A percentile compares a stretch with the other conserved stretches of the same genome.
Evolutionary conservation across 805 yeast genomes (phyloP).

Genomic region (Saccharomycopsis amapae): DNA sequence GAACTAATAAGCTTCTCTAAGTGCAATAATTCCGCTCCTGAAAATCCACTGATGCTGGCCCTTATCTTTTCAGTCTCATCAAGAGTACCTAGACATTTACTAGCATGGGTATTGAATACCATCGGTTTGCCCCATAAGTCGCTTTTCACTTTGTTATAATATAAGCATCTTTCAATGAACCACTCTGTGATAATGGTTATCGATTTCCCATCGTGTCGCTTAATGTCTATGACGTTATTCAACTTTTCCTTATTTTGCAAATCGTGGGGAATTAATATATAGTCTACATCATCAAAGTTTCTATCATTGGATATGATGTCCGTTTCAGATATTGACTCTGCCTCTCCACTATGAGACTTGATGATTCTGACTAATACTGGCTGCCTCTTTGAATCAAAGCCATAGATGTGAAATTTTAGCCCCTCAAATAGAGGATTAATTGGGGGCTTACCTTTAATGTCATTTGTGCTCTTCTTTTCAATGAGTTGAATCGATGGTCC

Average conservation of each 20-base stretch:
- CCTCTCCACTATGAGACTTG: slow-evolving; percentile 21
- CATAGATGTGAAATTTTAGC: slow-evolving; percentile 3
- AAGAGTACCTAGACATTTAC: slow-evolving; percentile 1
- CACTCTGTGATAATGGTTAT: slow-evolving; percentile 59
- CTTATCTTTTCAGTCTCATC: slow-evolving; percentile 26
- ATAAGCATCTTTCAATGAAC: slow-evolving; percentile 69
- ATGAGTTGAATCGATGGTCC: neutral
- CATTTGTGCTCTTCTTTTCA: neutral
- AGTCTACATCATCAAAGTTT: neutral
- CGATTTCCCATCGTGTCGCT: slow-evolving; percentile 19
- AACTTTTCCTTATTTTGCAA: slow-evolving; percentile 24
- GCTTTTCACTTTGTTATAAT: slow-evolving; percentile 38
- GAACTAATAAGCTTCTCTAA: slow-evolving; percentile 51
- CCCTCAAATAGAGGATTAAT: slow-evolving; percentile 10
- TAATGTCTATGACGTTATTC: slow-evolving; percentile 17
- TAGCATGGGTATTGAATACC: slow-evolving; percentile 22
- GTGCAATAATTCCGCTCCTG: slow-evolving; percentile 71
- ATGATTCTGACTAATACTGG: slow-evolving; percentile 11
- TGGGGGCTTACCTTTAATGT: neutral
- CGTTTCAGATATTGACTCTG: too few species aligned
- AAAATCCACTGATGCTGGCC: slow-evolving; percentile 63
- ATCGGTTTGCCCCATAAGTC: slow-evolving; percentile 66
- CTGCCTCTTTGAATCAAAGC: slow-evolving; percentile 10
- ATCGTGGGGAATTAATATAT: slow-evolving; percentile 22
- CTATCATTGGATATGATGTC: slow-evolving; percentile 11